Percentiles rank a stretch among this genome's conserved stretches.
phyloP scores from a whole-genome alignment of 208 protist species.

The Strigomonas culicis region DNA sequence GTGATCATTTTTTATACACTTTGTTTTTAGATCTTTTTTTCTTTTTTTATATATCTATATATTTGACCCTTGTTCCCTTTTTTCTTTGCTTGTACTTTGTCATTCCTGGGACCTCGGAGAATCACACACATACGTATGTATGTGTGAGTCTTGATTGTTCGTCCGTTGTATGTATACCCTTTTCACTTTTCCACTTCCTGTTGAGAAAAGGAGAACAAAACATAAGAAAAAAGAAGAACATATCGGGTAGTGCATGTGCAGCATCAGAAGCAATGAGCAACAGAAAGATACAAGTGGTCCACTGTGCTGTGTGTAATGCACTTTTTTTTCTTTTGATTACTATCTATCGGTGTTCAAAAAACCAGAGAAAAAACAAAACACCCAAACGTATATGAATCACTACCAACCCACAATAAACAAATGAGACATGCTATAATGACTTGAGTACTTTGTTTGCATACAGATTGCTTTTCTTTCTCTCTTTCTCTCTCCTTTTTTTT shows the following conservation, averaged over 20 bases:
- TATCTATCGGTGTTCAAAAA: neutral
- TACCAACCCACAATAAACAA: slow-evolving; percentile 7
- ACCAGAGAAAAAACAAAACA: too few species aligned
- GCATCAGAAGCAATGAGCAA: too few species aligned
- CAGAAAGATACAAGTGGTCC: too few species aligned
- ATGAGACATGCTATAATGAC: neutral
- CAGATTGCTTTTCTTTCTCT: slow-evolving; percentile 1
- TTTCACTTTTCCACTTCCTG: slow-evolving; percentile 13
- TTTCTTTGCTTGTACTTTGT: too few species aligned
- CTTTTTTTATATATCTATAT: neutral
- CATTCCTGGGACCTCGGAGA: too few species aligned
- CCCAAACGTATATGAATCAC: too few species aligned
- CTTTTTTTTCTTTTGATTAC: neutral
- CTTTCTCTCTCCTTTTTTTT: slow-evolving; percentile 15
- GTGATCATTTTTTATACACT: neutral
- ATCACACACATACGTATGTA: too few species aligned
- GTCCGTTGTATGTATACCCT: neutral
- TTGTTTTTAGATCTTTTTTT: neutral
- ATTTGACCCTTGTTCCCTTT: slow-evolving; percentile 9
- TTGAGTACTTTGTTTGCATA: neutral
- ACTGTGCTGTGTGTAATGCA: neutral
- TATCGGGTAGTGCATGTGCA: too few species aligned
- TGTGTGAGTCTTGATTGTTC: neutral
- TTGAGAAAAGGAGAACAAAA: too few species aligned
- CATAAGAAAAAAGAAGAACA: too few species aligned